A percentile compares a stretch with the other conserved stretches of the same genome.
phyloP scores from a whole-genome alignment of 192 early-diverging fungal species.

The Backusella liffmaniae region DNA sequence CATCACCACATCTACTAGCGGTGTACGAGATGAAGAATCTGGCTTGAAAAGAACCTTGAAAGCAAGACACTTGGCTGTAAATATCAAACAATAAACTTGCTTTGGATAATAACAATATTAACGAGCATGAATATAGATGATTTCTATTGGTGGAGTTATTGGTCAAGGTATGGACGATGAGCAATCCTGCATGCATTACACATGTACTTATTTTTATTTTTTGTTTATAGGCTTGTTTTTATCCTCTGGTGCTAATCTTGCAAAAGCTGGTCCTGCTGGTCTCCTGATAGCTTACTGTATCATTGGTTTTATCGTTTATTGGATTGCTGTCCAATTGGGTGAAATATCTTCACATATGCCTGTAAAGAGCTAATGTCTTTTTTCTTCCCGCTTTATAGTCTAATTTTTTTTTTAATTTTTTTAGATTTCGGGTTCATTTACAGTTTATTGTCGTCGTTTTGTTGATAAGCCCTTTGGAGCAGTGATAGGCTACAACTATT shows the following conservation, averaged over 20 bases:
- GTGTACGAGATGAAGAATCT: neutral
- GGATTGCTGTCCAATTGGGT: constrained; percentile 67
- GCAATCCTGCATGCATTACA: neutral
- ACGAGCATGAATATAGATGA: constrained; percentile 8
- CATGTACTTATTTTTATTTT: neutral
- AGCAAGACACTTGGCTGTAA: constrained; percentile 69
- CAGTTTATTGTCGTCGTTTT: constrained; percentile 72
- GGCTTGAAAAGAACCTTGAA: constrained; percentile 65
- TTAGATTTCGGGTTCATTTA: constrained; percentile 81
- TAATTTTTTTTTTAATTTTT: constrained; percentile 48
- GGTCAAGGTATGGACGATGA: constrained; percentile 56
- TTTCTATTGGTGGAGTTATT: constrained; percentile 75
- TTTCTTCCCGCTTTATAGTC: constrained; percentile 32
- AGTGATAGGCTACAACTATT: constrained; percentile 63
- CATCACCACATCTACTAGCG: neutral
- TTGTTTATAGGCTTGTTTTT: constrained; percentile 57
- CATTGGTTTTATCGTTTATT: constrained; percentile 71
- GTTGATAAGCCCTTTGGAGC: constrained; percentile 77
- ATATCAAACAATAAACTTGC: neutral
- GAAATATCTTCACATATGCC: constrained; percentile 71
- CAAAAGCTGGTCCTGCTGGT: constrained; percentile 72
- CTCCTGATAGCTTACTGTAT: constrained; percentile 72
- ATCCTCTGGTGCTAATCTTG: constrained; percentile 72
- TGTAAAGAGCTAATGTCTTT: constrained; percentile 32
- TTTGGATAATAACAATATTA: neutral